Base-by-base conservation (phyloP, 768 basidiomycete species). In the Lentinula detonsa region DNA sequence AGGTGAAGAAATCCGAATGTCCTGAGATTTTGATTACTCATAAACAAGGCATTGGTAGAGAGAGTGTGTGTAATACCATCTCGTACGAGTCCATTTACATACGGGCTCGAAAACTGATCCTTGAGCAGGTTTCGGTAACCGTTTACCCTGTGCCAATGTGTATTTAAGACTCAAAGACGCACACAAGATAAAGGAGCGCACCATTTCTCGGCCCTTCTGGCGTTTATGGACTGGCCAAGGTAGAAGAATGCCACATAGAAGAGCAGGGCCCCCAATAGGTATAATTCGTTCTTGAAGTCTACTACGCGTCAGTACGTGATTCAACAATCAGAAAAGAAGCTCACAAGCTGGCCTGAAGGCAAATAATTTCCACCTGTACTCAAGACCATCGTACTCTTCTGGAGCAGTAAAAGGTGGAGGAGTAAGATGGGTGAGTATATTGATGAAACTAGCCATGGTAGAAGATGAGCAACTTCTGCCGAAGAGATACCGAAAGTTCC, bases 261-360 rank as follows among this genome's bases (percentile, higher is more conserved):
- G 3, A 87, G 63, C 13, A 93, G 59, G 6, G 69, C 81, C 16
- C 70, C 70, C 6, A 91, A 64, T 43, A 91, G 78, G 62, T 75
- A 77, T 0, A 73, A 80, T 70, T 97, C 95, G 16, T 74, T 75
- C 68, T 85, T 73, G 75, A 95, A 88, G 33, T 84, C 87, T 85
- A 5, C 21, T n/a, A 56, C 55, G 55, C 55, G 40, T 60, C 28
- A 50, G 15, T 59, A 60, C 18, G n/a, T 33, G 31, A 43, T 5
- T n/a, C 40, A 43, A 43, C 5, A 51, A 31, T 9, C 13, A 10
- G 23, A 54, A 16, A 57, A 34, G 31, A 33, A 16, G 13, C 86
- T 65, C 68, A 88, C 88, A 70, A 8, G 87, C 90, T 18, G 94
- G 95, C 46, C 93, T 80, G 75, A 96, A 92, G 40, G 87, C 84